Base-by-base conservation (phyloP, 2,329 filamentous ascomycete genomes). In the Rhynchosporium graminicola region DNA sequence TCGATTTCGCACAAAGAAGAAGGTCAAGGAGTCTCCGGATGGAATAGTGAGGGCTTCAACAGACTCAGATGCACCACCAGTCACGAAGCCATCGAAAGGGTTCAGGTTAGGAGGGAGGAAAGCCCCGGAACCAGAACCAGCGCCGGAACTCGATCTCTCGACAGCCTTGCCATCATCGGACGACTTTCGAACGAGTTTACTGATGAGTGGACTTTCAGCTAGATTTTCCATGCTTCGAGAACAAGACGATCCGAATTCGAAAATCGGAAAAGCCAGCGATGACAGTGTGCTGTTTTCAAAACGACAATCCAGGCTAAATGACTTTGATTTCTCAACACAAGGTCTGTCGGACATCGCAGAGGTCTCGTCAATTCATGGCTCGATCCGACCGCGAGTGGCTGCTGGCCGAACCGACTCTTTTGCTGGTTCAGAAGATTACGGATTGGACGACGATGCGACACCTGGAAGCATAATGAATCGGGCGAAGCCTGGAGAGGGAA, bases 191-290 rank as follows among this genome's bases (percentile, higher is more conserved):
- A 99, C 95, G 3, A 98, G 95, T 80, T 79, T 99, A 63, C 81
- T 99, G 65, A 96, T 99, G 94, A 93, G 92, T 0, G 94, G 93
- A 47, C 82, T 99, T 4, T 98, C 94, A 0, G 92, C 93, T 12
- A 87, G 95, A 6, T 99, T 99, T 76, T 98, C 94, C 69, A 98
- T 98, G 94, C 80, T 98, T 38, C 83, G 92, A 71, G 94, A 97
- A 76, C 94, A 97, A 75, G 93, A 97, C 74, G 92, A 97, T 71
- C 94, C 94, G 0, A 88, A 81, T 65, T 94, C 92, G 1, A 90
- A 92, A 74, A 83, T 97, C 38, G 94, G 94, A 62, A 97, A 98
- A 76, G 94, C 94, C 15, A 95, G 90, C 76, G 94, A 98, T 73
- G 94, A 97, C 76, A 97, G 93, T 69, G 93, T 98, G 3, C 78